A percentile compares a stretch with the other conserved stretches of the same genome.
phyloP scores from a whole-genome alignment of 441 rosid species.

The Gossypium schwendimanii region DNA sequence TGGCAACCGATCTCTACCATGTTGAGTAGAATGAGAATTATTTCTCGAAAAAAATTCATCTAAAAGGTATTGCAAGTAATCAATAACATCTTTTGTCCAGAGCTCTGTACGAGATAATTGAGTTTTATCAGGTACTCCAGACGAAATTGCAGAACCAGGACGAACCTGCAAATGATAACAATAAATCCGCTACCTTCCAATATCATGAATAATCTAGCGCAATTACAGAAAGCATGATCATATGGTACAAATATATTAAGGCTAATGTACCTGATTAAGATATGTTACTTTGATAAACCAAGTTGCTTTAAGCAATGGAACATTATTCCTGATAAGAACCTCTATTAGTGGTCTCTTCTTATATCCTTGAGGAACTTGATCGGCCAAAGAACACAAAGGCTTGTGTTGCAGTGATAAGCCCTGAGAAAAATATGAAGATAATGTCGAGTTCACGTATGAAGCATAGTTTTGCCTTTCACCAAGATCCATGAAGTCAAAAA shows the following conservation, averaged over 20 bases:
- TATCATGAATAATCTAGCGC: conserved; percentile 5
- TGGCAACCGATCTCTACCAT: conserved; percentile 58
- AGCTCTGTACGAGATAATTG: conserved; percentile 76
- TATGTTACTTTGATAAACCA: conserved; percentile 96
- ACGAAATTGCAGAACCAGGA: conserved; percentile 51
- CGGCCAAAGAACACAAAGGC: conserved; percentile 74
- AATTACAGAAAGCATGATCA: background rate
- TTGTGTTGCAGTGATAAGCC: conserved; percentile 90
- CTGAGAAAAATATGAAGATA: conserved; percentile 33
- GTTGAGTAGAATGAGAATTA: conserved; percentile 55
- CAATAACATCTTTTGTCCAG: conserved; percentile 96
- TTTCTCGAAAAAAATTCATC: conserved; percentile 67
- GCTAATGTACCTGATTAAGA: conserved; percentile 78
- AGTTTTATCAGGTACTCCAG: conserved; percentile 66
- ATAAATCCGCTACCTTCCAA: conserved; percentile 26
- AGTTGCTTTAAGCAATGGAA: conserved; percentile 91
- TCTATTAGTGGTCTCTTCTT: conserved; percentile 73
- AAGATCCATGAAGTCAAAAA: background rate
- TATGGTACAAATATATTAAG: background rate
- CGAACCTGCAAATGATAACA: conserved; percentile 56
- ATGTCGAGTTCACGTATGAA: background rate
- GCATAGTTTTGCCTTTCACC: background rate
- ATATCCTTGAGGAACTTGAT: conserved; percentile 83
- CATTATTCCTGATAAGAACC: conserved; percentile 88
- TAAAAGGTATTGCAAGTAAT: conserved; percentile 76